Percentiles rank a stretch among this genome's conserved stretches.
phyloP scores from a whole-genome alignment of 805 yeast species.

The Kregervanrija fluxuum region DNA sequence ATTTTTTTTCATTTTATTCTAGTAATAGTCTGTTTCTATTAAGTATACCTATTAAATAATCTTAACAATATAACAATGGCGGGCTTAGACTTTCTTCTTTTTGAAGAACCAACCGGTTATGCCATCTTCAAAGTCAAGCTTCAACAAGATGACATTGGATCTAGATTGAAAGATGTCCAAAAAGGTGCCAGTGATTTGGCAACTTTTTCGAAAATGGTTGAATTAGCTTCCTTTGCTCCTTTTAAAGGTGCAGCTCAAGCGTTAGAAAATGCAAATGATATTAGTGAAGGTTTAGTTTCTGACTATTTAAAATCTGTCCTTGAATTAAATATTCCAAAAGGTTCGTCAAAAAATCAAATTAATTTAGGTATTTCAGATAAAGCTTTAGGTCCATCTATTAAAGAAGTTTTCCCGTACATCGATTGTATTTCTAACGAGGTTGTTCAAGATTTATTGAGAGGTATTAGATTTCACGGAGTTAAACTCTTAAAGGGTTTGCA shows the following conservation, averaged over 20 bases:
- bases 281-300: conserved; percentile 92
- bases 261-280: conserved; percentile 94
- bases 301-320: conserved; percentile 85
- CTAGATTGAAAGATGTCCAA: conserved; percentile 91
- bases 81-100: conserved; percentile 82
- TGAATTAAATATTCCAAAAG: conserved; percentile 86
- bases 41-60: no score
- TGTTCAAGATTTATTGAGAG: conserved; percentile 92
- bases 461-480: conserved; percentile 83
- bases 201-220: conserved; percentile 85
- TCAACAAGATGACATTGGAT: conserved; percentile 91
- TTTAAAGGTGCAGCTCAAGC: conserved; percentile 99
- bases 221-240: conserved; percentile 92
- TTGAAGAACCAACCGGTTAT: conserved; percentile 98
- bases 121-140: conserved; percentile 90
- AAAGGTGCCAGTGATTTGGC: conserved; percentile 79
- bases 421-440: conserved; percentile 89
- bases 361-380: conserved; percentile 87
- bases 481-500: conserved; percentile 88
- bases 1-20: no score
- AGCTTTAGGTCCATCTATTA: conserved; percentile 93
- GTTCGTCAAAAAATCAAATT: conserved; percentile 58
- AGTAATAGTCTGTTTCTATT: no score
- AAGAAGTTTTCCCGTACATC: conserved; percentile 80
- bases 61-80: conserved; percentile 35